phyloP scores from a whole-genome alignment of 305 asterid genomes.

The Salvia sclarea region DNA sequence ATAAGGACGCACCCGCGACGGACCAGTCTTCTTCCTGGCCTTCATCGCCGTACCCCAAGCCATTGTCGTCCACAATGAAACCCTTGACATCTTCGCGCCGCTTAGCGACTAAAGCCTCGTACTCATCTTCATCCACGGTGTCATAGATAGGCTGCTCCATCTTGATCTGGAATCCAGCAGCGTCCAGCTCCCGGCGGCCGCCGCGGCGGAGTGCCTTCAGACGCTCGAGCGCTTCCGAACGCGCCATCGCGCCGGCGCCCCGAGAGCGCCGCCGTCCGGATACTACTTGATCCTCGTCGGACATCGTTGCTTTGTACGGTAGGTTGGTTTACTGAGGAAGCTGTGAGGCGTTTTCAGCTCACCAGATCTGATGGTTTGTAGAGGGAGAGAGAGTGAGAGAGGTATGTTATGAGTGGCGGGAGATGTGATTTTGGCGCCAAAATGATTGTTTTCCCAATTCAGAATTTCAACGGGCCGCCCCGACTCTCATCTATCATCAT shows the following conservation, averaged over 20 bases:
- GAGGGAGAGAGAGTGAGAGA: background rate
- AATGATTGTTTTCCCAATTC: background rate
- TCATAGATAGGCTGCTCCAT: conserved; percentile 84
- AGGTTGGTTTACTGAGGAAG: background rate
- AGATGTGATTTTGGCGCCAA: conserved; percentile 57
- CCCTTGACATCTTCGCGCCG: conserved; percentile 75
- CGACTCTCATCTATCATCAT: background rate
- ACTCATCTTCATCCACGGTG: conserved; percentile 79
- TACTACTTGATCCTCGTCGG: conserved; percentile 61
- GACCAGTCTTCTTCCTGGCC: conserved; percentile 99
- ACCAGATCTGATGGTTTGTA: conserved; percentile 30
- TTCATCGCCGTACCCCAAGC: conserved; percentile 89
- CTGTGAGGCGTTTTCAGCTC: background rate
- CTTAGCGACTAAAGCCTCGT: conserved; percentile 75
- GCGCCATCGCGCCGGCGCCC: conserved; percentile 50
- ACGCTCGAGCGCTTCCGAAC: conserved; percentile 69
- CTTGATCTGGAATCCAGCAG: conserved; percentile 60
- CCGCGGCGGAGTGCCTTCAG: conserved; percentile 69
- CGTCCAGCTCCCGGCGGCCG: conserved; percentile 60
- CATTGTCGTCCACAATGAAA: conserved; percentile 86
- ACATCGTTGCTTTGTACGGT: conserved; percentile 43
- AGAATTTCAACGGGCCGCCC: background rate
- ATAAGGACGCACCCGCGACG: conserved; percentile 50
- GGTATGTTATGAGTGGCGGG: conserved; percentile 45
- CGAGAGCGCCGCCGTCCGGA: conserved; percentile 67